Percentiles rank a stretch among this genome's conserved stretches.
phyloP scores from a whole-genome alignment of 768 basidiomycete genomes.

The Lactarius tabidus region DNA sequence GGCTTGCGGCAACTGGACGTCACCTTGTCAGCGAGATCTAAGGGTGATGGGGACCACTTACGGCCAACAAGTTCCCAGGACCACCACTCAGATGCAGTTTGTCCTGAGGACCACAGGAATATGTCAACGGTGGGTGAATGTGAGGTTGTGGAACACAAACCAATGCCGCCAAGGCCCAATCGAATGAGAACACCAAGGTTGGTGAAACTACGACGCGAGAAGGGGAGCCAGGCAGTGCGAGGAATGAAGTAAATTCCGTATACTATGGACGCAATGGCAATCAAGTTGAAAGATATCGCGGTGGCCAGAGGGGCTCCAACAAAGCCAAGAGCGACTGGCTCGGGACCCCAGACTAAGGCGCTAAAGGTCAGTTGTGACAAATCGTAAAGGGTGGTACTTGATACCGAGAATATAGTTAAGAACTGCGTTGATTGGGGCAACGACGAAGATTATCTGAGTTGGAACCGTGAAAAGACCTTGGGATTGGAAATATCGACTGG shows the following conservation, averaged over 20 bases:
- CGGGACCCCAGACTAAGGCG: constrained; percentile 72
- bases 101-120: constrained; percentile 38
- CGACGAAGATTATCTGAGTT: constrained; percentile 73
- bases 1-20: constrained; percentile 47
- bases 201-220: constrained; percentile 60
- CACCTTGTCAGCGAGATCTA: background rate
- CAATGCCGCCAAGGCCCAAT: constrained; percentile 80
- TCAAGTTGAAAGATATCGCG: constrained; percentile 84
- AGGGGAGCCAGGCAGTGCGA: constrained; percentile 78
- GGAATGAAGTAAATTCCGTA: constrained; percentile 64
- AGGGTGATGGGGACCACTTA: constrained; percentile 29
- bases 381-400: constrained; percentile 19
- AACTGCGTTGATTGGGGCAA: constrained; percentile 81
- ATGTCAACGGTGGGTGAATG: constrained; percentile 6
- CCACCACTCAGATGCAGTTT: constrained; percentile 95
- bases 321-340: constrained; percentile 76
- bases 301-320: constrained; percentile 91
- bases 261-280: constrained; percentile 54
- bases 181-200: constrained; percentile 63
- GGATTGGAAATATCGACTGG: constrained; percentile 74
- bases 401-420: constrained; percentile 83
- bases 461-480: constrained; percentile 85
- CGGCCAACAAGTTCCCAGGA: constrained; percentile 82
- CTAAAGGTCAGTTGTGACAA: constrained; percentile 7
- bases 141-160: constrained; percentile 33